A percentile compares a stretch with the other conserved stretches of the same genome.
These are phyloP conservation scores for Styphnolobium japonicum DNA, from an alignment of 306 rosid species.

Conservation along the genomic window DNA sequence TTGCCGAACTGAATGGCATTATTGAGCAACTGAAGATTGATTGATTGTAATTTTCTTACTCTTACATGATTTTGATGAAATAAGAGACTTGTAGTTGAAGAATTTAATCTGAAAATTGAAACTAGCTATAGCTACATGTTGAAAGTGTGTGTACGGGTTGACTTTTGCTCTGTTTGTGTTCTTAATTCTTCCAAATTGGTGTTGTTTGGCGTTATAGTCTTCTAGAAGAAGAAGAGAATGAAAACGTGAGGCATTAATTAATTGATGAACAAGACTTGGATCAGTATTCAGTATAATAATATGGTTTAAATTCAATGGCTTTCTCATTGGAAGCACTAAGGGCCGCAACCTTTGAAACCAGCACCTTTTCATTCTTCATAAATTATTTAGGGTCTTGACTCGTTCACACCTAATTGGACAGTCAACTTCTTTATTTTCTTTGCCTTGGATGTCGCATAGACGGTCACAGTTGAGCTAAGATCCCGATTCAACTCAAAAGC, in stretches of 20 bases:
- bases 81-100: not conserved
- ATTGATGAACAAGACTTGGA: not conserved
- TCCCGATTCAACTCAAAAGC: not conserved
- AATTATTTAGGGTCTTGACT: not conserved
- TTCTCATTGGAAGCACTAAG: conserved; percentile 43
- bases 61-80: not conserved
- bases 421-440: conserved; percentile 26
- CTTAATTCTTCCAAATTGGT: not conserved
- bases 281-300: not conserved
- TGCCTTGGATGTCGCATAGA: not conserved
- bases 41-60: conserved; percentile 8
- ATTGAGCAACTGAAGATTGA: not conserved
- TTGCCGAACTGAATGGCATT: not conserved
- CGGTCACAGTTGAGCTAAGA: conserved; percentile 21
- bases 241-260: conserved; percentile 15
- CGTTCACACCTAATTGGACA: conserved; percentile 34
- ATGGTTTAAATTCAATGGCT: conserved; percentile 27
- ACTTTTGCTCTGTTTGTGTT: not conserved
- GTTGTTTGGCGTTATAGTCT: not conserved
- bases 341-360: conserved; percentile 46
- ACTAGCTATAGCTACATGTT: not conserved
- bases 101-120: not conserved
- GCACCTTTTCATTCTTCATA: not conserved
- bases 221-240: conserved; percentile 17
- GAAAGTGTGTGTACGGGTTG: not conserved